phyloP scores from a whole-genome alignment of 306 rosid species.

The Gleditsia sinensis region DNA sequence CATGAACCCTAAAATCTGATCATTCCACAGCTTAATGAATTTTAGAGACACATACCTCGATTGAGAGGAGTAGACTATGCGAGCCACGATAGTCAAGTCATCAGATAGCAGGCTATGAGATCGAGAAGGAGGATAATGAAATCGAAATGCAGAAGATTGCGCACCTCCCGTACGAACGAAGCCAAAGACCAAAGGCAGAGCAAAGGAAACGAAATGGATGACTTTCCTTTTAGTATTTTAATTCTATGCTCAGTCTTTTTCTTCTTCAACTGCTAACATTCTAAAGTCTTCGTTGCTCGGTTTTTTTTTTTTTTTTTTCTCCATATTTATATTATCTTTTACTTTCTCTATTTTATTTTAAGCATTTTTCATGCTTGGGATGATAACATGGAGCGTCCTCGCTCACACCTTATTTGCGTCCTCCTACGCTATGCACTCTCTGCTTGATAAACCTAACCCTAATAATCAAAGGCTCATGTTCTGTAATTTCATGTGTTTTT shows the following conservation, averaged over 20 bases:
- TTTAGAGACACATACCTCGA: conserved; percentile 12
- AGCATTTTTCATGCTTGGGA: too few relatives aligned
- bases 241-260: conserved; percentile 17
- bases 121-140: conserved; percentile 34
- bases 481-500: too few relatives aligned
- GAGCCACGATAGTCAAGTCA: background rate
- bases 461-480: too few relatives aligned
- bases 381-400: too few relatives aligned
- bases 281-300: conserved; percentile 16
- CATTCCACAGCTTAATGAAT: background rate
- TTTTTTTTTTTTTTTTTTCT: background rate
- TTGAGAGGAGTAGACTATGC: conserved; percentile 18
- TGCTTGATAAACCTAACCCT: too few relatives aligned
- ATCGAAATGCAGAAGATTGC: conserved; percentile 45
- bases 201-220: conserved; percentile 31
- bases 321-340: too few relatives aligned
- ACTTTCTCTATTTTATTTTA: too few relatives aligned
- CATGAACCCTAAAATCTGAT: conserved; percentile 47
- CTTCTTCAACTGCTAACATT: conserved; percentile 24
- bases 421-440: too few relatives aligned
- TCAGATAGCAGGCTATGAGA: conserved; percentile 29
- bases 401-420: too few relatives aligned
- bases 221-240: conserved; percentile 38
- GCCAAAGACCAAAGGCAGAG: conserved; percentile 40
- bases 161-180: conserved; percentile 38